phyloP scores from a whole-genome alignment of 2,329 filamentous ascomycete species.

The Acarospora socialis region DNA sequence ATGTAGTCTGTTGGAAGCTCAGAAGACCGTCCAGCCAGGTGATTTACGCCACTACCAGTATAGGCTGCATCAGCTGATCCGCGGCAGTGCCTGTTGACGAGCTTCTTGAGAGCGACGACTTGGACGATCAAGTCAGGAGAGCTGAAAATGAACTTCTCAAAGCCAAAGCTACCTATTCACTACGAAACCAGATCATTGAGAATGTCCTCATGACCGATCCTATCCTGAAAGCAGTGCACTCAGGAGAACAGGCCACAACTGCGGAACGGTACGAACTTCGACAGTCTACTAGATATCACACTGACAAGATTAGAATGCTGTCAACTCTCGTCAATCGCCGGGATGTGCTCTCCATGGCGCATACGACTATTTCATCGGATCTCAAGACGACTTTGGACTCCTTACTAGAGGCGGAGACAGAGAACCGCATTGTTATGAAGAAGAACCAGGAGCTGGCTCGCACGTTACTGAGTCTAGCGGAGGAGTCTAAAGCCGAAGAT shows the following conservation, averaged over 20 bases:
- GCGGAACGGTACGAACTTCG: conserved; percentile 47
- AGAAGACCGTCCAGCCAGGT: conserved; percentile 17
- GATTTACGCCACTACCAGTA: conserved; percentile 5
- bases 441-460: conserved; percentile 50
- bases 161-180: conserved; percentile 52
- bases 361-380: conserved; percentile 45
- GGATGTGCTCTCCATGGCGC: conserved; percentile 49
- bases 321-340: conserved; percentile 51
- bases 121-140: conserved; percentile 35
- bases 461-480: conserved; percentile 48
- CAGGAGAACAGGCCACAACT: conserved; percentile 46
- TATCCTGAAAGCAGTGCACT: conserved; percentile 62
- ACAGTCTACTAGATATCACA: conserved; percentile 9
- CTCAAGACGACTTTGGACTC: conserved; percentile 38
- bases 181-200: conserved; percentile 55
- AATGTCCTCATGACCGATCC: conserved; percentile 59
- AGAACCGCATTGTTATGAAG: conserved; percentile 41
- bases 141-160: conserved; percentile 55
- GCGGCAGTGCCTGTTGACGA: no score
- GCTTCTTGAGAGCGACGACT: conserved; percentile 32
- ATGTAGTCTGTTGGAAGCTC: conserved; percentile 46
- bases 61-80: no score
- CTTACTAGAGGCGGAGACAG: conserved; percentile 43
- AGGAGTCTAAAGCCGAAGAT: conserved; percentile 32
- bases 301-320: conserved; percentile 56